phyloP scores from a whole-genome alignment of 257 asterid species.

The Solanum megistacrolobum region DNA sequence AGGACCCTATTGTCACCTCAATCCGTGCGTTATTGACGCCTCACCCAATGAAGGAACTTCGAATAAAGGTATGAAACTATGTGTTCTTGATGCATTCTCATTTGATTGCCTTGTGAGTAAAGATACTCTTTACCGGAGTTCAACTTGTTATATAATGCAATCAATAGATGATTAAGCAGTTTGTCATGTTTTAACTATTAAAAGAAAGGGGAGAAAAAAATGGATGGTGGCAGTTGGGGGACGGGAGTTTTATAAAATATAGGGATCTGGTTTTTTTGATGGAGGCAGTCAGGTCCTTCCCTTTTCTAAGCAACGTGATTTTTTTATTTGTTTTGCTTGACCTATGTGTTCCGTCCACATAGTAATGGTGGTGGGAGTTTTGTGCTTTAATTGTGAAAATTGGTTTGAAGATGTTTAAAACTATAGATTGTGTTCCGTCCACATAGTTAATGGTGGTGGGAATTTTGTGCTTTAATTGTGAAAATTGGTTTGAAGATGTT shows the following conservation, averaged over 20 bases:
- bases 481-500: neutral
- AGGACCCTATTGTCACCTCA: neutral
- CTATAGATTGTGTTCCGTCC: neutral
- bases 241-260: neutral
- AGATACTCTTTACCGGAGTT: neutral
- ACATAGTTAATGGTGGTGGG: neutral
- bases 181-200: neutral
- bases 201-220: neutral
- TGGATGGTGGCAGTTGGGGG: neutral
- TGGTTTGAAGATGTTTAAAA: neutral
- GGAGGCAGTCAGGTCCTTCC: neutral
- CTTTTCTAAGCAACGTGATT: neutral
- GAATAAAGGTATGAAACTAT: neutral
- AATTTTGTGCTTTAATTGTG: neutral
- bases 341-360: neutral
- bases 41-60: neutral
- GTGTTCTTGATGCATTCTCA: neutral
- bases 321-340: neutral
- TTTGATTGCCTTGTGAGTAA: neutral
- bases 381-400: neutral
- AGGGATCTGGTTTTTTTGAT: neutral
- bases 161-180: neutral
- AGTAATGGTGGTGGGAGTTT: neutral
- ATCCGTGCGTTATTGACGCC: neutral
- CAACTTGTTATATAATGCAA: neutral